Conservation (phyloP, 352 stramenopile species). For the Phytophthora citricola region DNA sequence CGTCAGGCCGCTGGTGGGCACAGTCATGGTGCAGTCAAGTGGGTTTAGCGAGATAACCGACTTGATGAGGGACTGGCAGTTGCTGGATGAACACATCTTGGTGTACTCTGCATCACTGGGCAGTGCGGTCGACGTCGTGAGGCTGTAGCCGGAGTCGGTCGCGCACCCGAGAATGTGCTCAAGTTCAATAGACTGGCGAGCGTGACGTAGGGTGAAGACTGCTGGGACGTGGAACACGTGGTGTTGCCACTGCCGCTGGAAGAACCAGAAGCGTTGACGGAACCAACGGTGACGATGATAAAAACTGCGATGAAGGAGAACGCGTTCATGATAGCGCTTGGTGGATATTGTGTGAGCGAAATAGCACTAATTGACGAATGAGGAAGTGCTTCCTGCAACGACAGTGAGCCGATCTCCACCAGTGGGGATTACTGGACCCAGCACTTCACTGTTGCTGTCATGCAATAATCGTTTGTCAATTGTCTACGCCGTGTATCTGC, state of each 20-base stretch:
- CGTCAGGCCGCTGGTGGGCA: constrained; percentile 34
- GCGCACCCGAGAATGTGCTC: background rate
- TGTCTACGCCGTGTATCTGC: too few species aligned
- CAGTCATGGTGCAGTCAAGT: constrained; percentile 32
- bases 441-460: background rate
- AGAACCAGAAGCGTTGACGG: background rate
- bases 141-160: constrained; percentile 1
- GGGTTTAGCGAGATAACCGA: constrained; percentile 25
- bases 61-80: constrained; percentile 33
- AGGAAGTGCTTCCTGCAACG: background rate
- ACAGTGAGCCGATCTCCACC: background rate
- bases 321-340: background rate
- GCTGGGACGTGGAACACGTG: constrained; percentile 4
- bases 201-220: constrained; percentile 8
- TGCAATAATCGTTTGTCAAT: background rate
- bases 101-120: constrained; percentile 33
- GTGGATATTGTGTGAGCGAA: background rate
- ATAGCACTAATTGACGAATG: background rate
- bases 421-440: background rate
- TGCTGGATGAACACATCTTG: constrained; percentile 38
- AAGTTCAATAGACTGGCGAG: constrained; percentile 1
- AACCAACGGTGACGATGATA: background rate
- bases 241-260: background rate
- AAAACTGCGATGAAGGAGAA: background rate
- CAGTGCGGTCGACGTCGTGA: constrained; percentile 33